These are phyloP conservation scores for Scheffersomyces lignosus DNA, from an alignment of 805 yeast genomes.

Conservation along the genomic window DNA sequence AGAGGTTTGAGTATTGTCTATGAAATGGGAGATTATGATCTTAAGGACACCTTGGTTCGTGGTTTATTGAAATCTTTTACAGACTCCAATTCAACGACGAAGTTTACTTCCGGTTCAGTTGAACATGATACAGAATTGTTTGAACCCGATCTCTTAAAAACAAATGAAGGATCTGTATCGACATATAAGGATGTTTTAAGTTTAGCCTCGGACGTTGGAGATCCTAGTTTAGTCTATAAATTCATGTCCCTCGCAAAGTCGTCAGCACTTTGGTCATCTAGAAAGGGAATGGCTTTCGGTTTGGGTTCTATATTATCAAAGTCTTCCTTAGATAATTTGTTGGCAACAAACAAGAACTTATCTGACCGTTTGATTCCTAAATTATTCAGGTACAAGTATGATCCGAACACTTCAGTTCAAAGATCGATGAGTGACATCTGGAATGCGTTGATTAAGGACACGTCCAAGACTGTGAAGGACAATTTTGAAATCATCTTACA, in stretches of 20 bases:
- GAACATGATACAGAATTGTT: conserved; percentile 81
- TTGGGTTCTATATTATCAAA: conserved; percentile 82
- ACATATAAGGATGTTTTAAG: conserved; percentile 88
- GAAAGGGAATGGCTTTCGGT: conserved; percentile 94
- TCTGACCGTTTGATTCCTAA: conserved; percentile 73
- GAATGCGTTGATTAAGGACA: conserved; percentile 65
- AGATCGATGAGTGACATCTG: conserved; percentile 88
- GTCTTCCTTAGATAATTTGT: conserved; percentile 63
- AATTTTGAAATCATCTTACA: conserved; percentile 59
- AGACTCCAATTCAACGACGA: conserved; percentile 51
- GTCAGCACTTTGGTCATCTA: conserved; percentile 87
- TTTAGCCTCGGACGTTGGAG: conserved; percentile 93
- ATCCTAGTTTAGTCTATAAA: conserved; percentile 88
- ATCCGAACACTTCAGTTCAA: conserved; percentile 75
- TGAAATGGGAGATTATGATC: conserved; percentile 67
- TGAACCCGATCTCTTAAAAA: conserved; percentile 76
- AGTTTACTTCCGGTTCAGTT: conserved; percentile 62
- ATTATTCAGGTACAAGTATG: conserved; percentile 79
- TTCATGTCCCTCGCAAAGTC: conserved; percentile 90
- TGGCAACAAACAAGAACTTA: conserved; percentile 52
- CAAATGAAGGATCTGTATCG: conserved; percentile 83
- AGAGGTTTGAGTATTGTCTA: conserved; percentile 82
- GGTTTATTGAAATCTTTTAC: conserved; percentile 77
- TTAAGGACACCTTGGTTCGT: conserved; percentile 72
- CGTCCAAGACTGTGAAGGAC: conserved; percentile 51